Evolutionary conservation across 1,284 basidiomycete genomes (phyloP).

Genomic region (Papiliotrema terrestris): DNA sequence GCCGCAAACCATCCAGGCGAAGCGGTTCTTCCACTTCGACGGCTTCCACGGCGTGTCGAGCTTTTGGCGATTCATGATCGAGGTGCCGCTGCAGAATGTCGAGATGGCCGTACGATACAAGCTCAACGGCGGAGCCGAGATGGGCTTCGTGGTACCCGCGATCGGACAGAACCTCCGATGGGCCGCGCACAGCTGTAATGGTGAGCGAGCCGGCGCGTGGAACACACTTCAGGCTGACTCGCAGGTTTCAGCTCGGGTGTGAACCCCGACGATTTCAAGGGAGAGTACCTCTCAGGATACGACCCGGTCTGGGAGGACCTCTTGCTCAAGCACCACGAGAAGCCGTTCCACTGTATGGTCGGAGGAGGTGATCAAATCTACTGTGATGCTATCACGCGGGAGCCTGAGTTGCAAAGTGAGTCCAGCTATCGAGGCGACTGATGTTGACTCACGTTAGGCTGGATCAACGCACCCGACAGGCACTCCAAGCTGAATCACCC

Average conservation of each 20-base stretch:
- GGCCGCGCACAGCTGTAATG: slow-evolving; percentile 67
- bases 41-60: slow-evolving; percentile 69
- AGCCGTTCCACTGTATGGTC: slow-evolving; percentile 72
- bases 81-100: slow-evolving; percentile 66
- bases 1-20: slow-evolving; percentile 53
- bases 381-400: slow-evolving; percentile 51
- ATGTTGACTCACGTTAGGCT: slow-evolving; percentile 54
- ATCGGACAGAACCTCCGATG: slow-evolving; percentile 82
- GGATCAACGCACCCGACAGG: slow-evolving; percentile 67
- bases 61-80: slow-evolving; percentile 92
- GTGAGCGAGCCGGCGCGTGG: slow-evolving; percentile 15
- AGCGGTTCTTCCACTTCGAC: slow-evolving; percentile 76
- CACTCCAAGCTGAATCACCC: slow-evolving; percentile 62
- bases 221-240: neutral
- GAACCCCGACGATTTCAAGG: slow-evolving; percentile 50
- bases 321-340: slow-evolving; percentile 69
- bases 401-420: slow-evolving; percentile 51
- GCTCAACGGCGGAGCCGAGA: slow-evolving; percentile 70
- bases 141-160: slow-evolving; percentile 82
- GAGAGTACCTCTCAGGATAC: slow-evolving; percentile 64
- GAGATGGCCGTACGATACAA: slow-evolving; percentile 79
- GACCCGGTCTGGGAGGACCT: slow-evolving; percentile 93
- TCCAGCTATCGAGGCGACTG: neutral
- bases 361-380: slow-evolving; percentile 52
- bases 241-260: slow-evolving; percentile 53